Evolutionary conservation across 192 early-diverging fungal genomes (phyloP), one percentile per base, ranked within the genome.

Genomic region (Coemansia sp.): DNA sequence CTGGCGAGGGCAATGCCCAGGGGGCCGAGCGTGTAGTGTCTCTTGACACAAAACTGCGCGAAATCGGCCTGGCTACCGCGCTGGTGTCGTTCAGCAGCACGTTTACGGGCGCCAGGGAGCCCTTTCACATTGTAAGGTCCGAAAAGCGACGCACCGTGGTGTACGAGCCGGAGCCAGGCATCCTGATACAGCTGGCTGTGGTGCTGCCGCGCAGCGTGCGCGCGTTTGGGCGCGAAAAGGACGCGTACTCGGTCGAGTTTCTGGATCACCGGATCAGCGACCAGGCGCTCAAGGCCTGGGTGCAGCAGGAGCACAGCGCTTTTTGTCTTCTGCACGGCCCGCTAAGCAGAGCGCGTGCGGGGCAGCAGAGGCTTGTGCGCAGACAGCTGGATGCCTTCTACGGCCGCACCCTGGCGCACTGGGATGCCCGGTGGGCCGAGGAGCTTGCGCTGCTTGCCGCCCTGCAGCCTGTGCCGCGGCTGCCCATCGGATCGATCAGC

Each of bases 31-130:
- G 72, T 24, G 81, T 80, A 5, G 84, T 87, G 6, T 83, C 85
- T n/a, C 57, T 86, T 47, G 87, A 88, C 54, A 79, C 78, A 27
- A 85, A 87, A 64, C 77, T 91, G 50, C 69, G 84, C 22, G 83
- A 88, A 46, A 83, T 88, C 27, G 88, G 88, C 6, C 66, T 88
- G 17, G 85, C 83, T 7, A 81, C 87, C 24, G 88, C 83, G 1
- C 66, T 91, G 3, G 81, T 87, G 22, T 80, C 84, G 33, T 87
- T 87, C 65, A 78, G 84, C 1, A 19, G 50, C 24, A 50, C 60
- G 8, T 78, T 78, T 51, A 50, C 60, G 0, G 37, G 51, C 0
- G n/a, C 22, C 15, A 10, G 26, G 15, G 26, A 19, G 6, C 43
- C 29, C 20, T 73, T 65, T 15, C 63, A 73, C 13, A 35, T 53